Base-by-base conservation (phyloP, 2,329 filamentous ascomycete species). In the Amesomyces nigricolor region DNA sequence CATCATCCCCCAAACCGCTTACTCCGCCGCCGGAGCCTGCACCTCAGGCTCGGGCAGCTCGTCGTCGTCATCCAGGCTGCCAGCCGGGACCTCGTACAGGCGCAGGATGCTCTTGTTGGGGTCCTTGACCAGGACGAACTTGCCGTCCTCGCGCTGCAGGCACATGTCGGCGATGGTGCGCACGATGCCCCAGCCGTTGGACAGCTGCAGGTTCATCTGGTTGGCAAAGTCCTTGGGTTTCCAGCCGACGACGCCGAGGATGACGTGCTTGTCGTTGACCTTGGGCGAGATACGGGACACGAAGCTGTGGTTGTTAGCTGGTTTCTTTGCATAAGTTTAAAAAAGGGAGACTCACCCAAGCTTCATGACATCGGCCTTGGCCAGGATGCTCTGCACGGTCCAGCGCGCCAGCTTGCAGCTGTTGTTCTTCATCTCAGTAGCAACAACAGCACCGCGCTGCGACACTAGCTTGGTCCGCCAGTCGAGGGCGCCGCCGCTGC, bases 401-500 rank as follows among this genome's bases (percentile, higher is more conserved):
- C 94, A 99, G 71, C 94, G 82, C 56, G 94, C 94, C 61, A 99
- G 86, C 80, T 99, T 99, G 87, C 90, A 95, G 70, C 86, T 91
- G 83, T 99, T 99, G 84, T 99, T 99, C 89, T 99, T 99, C 94
- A 99, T 99, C 79, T 99, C 94, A 11, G 94, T 99, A 17, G 94
- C 94, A 26, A 99, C 88, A 43, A 99, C 92, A 55, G 94, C 94
- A 84, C 94, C 94, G 67, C 94, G 88, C 78, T 96, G 91, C 66
- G 86, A 90, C 62, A 89, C 88, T 58, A 99, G 83, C 82, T 99
- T 99, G 64, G 86, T 87, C 71, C 94, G 83, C 94, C 94, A 99
- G 81, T 99, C 94, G 51, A 99, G 81, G 53, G 94, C 94, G 62
- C 92, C 91, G 64, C 94, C 94, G 63, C 89, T 89, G 65, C 94